These are phyloP conservation scores for Ceratobasidium sp. DNA, from an alignment of 1,284 basidiomycete species.

Conservation along the genomic window DNA sequence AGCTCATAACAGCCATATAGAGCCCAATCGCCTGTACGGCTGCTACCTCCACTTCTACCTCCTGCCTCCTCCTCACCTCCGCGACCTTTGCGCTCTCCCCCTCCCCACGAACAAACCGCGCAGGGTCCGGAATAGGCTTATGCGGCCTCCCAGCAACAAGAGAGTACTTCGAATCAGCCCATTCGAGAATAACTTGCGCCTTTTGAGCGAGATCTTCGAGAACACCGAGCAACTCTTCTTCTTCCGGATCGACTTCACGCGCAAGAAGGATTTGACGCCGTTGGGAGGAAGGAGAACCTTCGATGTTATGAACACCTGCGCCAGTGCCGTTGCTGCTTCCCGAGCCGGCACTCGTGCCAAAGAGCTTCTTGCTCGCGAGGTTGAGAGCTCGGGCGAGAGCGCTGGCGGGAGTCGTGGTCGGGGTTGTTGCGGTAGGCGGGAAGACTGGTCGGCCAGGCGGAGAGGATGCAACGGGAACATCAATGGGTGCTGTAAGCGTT, in stretches of 20 bases:
- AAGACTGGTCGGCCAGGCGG: conserved; percentile 30
- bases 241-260: conserved; percentile 74
- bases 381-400: conserved; percentile 88
- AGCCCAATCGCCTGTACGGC: conserved; percentile 88
- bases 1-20: conserved; percentile 93
- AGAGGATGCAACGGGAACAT: conserved; percentile 45
- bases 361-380: conserved; percentile 91
- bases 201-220: conserved; percentile 95
- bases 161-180: conserved; percentile 93
- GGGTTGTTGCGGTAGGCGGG: conserved; percentile 17
- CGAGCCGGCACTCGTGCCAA: conserved; percentile 63
- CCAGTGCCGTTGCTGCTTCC: conserved; percentile 46
- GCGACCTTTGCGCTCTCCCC: conserved; percentile 80
- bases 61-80: conserved; percentile 72
- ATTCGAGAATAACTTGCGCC: conserved; percentile 91
- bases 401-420: conserved; percentile 64
- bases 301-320: conserved; percentile 42
- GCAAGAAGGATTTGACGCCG: conserved; percentile 48
- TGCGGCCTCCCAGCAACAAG: conserved; percentile 81
- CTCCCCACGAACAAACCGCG: conserved; percentile 75
- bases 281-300: conserved; percentile 49
- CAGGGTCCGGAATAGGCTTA: conserved; percentile 80
- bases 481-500: conserved; percentile 48
- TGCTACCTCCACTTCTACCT: conserved; percentile 73
- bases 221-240: conserved; percentile 79